These are phyloP conservation scores for Eucalyptus curtisii DNA, from an alignment of 345 rosid species.

Conservation along the genomic window DNA sequence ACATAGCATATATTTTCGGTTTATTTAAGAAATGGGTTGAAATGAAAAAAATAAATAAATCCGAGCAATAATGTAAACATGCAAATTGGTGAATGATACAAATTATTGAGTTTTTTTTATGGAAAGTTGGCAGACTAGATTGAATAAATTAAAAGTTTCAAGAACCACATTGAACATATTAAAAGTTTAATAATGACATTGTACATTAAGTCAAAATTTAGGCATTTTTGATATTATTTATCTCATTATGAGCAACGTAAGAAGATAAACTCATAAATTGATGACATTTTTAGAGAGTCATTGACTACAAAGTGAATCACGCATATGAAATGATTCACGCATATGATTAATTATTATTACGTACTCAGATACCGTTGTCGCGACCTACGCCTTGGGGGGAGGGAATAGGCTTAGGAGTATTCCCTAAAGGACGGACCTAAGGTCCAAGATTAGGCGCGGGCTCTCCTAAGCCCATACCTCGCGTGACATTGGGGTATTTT, in stretches of 20 bases:
- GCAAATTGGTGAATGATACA: background rate
- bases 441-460: too few relatives aligned
- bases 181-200: background rate
- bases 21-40: background rate
- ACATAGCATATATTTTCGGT: background rate
- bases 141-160: background rate
- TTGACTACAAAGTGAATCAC: fast-evolving
- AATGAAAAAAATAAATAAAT: background rate
- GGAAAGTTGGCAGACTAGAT: fast-evolving
- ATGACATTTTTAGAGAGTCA: background rate
- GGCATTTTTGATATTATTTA: background rate
- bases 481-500: too few relatives aligned
- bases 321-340: background rate
- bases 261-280: background rate
- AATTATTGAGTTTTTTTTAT: background rate
- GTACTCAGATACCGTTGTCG: background rate
- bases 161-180: background rate
- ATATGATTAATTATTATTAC: fast-evolving
- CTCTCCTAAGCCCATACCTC: too few relatives aligned
- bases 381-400: too few relatives aligned
- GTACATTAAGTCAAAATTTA: fast-evolving
- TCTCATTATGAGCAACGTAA: fast-evolving
- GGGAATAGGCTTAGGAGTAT: too few relatives aligned
- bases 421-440: too few relatives aligned
- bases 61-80: background rate